These are phyloP conservation scores for Thelonectria rubi DNA, from an alignment of 2,329 filamentous ascomycete genomes.

Conservation along the genomic window DNA sequence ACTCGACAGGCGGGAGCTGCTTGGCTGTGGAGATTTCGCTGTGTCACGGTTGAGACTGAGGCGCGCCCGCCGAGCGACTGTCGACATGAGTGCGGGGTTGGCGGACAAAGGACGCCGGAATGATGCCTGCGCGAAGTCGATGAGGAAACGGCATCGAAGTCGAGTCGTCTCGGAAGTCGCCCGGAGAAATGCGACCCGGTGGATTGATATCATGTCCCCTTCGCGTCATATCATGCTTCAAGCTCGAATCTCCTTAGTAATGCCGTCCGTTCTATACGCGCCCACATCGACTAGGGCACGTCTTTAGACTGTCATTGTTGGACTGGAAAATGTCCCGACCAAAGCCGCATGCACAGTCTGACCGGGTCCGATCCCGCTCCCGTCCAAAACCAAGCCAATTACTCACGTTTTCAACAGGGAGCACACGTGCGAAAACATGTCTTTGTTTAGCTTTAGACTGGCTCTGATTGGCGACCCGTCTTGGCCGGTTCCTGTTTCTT, in stretches of 20 bases:
- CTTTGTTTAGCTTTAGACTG: conserved; percentile 7
- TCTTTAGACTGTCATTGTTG: conserved; percentile 16
- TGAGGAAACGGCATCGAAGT: too few species aligned
- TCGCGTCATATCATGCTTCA: background rate
- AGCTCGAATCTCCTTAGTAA: conserved; percentile 17
- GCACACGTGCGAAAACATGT: background rate
- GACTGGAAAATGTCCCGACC: conserved; percentile 7
- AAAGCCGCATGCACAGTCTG: background rate
- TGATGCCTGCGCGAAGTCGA: background rate
- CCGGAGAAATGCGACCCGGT: too few species aligned
- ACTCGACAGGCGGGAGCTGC: background rate
- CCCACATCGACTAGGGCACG: conserved; percentile 15
- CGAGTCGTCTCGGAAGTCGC: too few species aligned
- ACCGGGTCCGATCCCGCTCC: conserved; percentile 29
- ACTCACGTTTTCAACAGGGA: conserved; percentile 11
- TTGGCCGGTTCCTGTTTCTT: background rate
- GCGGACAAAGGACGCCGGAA: background rate
- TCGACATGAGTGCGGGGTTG: conserved; percentile 14
- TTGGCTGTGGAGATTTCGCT: background rate
- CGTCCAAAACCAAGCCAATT: conserved; percentile 2
- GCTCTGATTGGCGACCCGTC: conserved; percentile 8
- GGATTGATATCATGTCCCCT: background rate
- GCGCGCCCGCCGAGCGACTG: background rate
- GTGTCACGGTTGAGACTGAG: background rate
- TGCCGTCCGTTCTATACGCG: conserved; percentile 12